Evolutionary conservation across 768 basidiomycete genomes (phyloP).

Genomic region (Cyathus striatus): DNA sequence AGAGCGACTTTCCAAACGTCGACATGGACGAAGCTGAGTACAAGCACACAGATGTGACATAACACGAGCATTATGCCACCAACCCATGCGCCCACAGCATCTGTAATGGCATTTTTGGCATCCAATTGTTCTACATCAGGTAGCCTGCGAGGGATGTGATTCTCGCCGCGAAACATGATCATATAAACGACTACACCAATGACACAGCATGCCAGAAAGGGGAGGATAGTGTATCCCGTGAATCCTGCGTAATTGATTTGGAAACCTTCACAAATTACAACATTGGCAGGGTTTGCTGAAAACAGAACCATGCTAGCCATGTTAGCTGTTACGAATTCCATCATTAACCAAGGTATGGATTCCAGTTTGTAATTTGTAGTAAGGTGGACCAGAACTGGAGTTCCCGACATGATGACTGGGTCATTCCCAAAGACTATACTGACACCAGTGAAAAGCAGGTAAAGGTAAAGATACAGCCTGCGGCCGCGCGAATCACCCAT

Average conservation of each 20-base stretch:
- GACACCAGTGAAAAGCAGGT: constrained; percentile 71
- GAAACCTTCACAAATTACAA: constrained; percentile 88
- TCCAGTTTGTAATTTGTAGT: constrained; percentile 59
- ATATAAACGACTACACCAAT: constrained; percentile 56
- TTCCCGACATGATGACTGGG: constrained; percentile 89
- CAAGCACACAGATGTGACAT: constrained; percentile 70
- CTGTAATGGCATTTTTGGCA: constrained; percentile 60
- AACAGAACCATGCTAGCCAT: constrained; percentile 73
- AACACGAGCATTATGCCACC: constrained; percentile 61
- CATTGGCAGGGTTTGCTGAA: constrained; percentile 90
- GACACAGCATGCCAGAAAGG: constrained; percentile 65
- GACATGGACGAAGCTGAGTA: constrained; percentile 70
- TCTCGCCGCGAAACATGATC: constrained; percentile 52
- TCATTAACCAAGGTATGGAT: constrained; percentile 64
- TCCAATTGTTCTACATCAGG: constrained; percentile 29
- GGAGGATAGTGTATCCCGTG: constrained; percentile 79
- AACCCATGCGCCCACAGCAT: constrained; percentile 70
- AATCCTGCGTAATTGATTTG: constrained; percentile 70
- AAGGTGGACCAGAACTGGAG: constrained; percentile 86
- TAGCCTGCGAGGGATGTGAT: constrained; percentile 48
- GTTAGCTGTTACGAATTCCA: constrained; percentile 77
- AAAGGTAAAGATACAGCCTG: constrained; percentile 76
- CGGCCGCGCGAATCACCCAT: constrained; percentile 70
- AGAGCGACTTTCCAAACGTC: constrained; percentile 84
- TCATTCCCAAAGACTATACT: constrained; percentile 90